Evolutionary conservation across 139 green algal genomes (phyloP).

Genomic region (Tetratostichococcus sp.): DNA sequence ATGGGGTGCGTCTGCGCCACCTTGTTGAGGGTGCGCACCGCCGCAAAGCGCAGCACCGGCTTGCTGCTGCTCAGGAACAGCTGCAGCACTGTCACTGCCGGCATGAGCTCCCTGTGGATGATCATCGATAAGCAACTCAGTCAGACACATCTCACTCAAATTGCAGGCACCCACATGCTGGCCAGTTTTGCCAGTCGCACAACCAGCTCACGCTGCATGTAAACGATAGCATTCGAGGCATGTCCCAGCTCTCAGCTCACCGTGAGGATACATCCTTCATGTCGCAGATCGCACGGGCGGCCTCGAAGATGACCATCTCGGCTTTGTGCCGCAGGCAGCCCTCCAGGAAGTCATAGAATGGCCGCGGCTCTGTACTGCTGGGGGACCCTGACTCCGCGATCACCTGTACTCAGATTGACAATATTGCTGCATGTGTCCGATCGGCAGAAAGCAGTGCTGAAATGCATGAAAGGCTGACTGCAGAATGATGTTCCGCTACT

Average conservation of each 20-base stretch:
- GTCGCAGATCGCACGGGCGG: conserved; percentile 90
- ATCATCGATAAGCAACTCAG: neutral
- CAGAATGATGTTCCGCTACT: no score
- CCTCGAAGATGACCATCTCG: conserved; percentile 79
- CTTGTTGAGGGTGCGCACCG: conserved; percentile 86
- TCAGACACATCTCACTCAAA: no score
- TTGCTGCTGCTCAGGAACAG: conserved; percentile 96
- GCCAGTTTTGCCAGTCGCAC: no score
- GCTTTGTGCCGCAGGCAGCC: conserved; percentile 92
- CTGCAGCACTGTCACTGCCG: conserved; percentile 96
- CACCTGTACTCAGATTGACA: conserved; percentile 26
- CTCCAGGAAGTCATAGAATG: conserved; percentile 98
- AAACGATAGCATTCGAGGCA: no score
- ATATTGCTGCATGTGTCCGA: no score
- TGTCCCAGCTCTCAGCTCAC: no score
- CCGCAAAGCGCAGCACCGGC: conserved; percentile 93
- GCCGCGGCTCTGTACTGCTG: conserved; percentile 57
- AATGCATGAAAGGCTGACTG: no score
- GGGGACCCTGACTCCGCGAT: conserved; percentile 42
- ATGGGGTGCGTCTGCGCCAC: conserved; percentile 93
- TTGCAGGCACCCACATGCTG: no score
- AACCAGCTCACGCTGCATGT: no score
- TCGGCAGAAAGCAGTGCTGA: no score
- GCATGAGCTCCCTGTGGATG: conserved; percentile 70
- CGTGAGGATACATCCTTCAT: conserved; percentile 82